Evolutionary conservation across 495 filamentous ascomycete genomes (phyloP), one percentile per base, ranked within the genome.

Genomic region (Hypomontagnella submonticulosa): DNA sequence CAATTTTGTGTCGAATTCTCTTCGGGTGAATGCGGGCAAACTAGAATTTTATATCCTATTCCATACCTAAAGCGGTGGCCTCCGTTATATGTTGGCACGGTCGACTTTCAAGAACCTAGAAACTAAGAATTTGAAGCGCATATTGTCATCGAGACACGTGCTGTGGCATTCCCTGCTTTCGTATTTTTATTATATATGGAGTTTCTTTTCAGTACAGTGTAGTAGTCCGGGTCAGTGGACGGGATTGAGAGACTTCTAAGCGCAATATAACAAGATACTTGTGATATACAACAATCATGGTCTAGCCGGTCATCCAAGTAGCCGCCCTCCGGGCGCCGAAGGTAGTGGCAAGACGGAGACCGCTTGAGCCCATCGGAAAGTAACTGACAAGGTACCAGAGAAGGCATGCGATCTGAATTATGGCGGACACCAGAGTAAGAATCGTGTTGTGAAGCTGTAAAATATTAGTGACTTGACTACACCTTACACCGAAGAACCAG

Each of bases 301-400:
- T 40, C 52, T 77, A 97, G 53, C 89, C 88, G 49, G 85, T 88
- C 86, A 99, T 90, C 95, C 95, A 99, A 55, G 92, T 84, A 9
- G 92, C 84, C 12, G 96, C 90, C 68, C 92, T 83, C 74, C 88
- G 89, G 13, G 89, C 91, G 8, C 94, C 95, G 67, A 96, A 92
- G 10, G 85, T 87, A 38, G 92, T 90, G 70, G 92, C 92, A 67
- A 96, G 89, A 65, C 93, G 88, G 63, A 97, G 77, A 15, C 94
- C 92, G 48, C 87, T 92, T 48, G 90, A 91, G 19, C 95, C 95
- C 93, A 97, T 96, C 2, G 95, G 95, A 75, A 99, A 99, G 80
- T 99, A 99, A 79, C 90, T 95, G 77, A 99, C 89, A 8, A 97
- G 82, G 78, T 98, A 98, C 94, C 95, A 99, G 23, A 93, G 58